Conservation (phyloP, 225 moss, liverwort and hornwort genomes). For the Bryum argenteum region DNA sequence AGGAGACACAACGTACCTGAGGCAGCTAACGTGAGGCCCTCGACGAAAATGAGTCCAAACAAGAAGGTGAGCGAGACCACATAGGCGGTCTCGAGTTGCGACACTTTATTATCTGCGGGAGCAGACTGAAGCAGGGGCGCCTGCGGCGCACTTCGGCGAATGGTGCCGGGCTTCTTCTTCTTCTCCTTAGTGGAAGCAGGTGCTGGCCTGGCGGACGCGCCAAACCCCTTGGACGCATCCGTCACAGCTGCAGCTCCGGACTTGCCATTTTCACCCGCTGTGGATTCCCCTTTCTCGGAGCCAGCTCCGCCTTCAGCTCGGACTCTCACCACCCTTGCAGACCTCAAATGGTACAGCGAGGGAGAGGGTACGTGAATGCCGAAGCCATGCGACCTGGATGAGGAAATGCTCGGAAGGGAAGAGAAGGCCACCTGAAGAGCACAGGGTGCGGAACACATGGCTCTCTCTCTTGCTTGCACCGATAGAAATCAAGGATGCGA, state of each 20-base stretch:
- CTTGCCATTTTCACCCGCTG: slow-evolving; percentile 38
- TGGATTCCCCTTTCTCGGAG: slow-evolving; percentile 26
- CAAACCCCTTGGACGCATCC: slow-evolving; percentile 48
- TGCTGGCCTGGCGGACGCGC: slow-evolving; percentile 36
- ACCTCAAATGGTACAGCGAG: slow-evolving; percentile 1
- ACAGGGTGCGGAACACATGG: slow-evolving; percentile 34
- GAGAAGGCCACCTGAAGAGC: slow-evolving; percentile 22
- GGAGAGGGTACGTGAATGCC: background rate
- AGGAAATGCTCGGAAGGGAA: slow-evolving; percentile 13
- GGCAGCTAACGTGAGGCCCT: slow-evolving; percentile 58
- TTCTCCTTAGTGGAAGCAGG: slow-evolving; percentile 33
- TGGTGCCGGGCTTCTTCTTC: slow-evolving; percentile 49
- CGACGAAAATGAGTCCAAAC: slow-evolving; percentile 55
- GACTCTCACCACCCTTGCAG: slow-evolving; percentile 22
- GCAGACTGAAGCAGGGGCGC: slow-evolving; percentile 48
- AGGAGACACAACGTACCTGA: slow-evolving; percentile 45
- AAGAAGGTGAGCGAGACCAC: slow-evolving; percentile 43
- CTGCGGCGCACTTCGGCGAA: slow-evolving; percentile 56
- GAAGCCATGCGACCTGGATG: background rate
- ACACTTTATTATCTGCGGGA: slow-evolving; percentile 46
- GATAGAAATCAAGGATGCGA: background rate
- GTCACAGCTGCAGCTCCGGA: slow-evolving; percentile 32
- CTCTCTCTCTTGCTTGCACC: background rate
- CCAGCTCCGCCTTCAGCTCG: slow-evolving; percentile 35
- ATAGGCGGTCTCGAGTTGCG: slow-evolving; percentile 63